Evolutionary conservation across 2,329 filamentous ascomycete species (phyloP), one percentile per base, ranked within the genome.

Genomic region (Pseudocercospora vitis): DNA sequence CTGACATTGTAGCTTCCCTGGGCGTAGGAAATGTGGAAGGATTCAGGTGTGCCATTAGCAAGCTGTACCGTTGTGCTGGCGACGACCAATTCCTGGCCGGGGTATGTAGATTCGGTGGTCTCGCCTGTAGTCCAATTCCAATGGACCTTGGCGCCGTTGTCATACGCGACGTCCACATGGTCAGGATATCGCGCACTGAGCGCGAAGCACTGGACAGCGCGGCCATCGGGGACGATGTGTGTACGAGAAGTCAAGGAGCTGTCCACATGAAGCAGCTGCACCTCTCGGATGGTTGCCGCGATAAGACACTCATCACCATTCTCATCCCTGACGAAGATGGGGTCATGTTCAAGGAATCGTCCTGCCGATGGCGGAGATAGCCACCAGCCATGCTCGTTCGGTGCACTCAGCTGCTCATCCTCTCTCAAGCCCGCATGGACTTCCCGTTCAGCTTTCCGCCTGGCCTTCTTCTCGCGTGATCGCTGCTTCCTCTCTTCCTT

Each of bases 241-340:
- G 84, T 83, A 61, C 89, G 85, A 40, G 89, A 78, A 18, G 95
- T 81, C 46, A 95, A 81, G 1, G 94, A 97, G 50, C 90, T 91
- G 59, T 82, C 77, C 24, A 89, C 83, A 1, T 88, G 88, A 71
- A 94, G 53, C 3, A 70, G 51, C 40, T 68, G 65, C 2, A 68
- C 59, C 42, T 68, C 63, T 12, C 62, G 63, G 1, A 59, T 53
- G n/a, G 62, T 70, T 9, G 66, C 65, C 32, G 65, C 61, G 12
- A 68, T 57, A 23, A 70, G 39, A 48, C 59, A 67, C 26, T 61
- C 57, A n/a, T 62, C 58, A 7, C 59, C 58, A 37, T 55, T 59
- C 16, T 60, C 59, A 66, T 85, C 80, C n/a, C 61, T 58, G 2
- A 81, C 79, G 65, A 85, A 80, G 7, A 83, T 64, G 4, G 83